Evolutionary conservation across 768 basidiomycete species (phyloP), one percentile per base, ranked within the genome.

Genomic region (Rhodosporidiobolus sp.): DNA sequence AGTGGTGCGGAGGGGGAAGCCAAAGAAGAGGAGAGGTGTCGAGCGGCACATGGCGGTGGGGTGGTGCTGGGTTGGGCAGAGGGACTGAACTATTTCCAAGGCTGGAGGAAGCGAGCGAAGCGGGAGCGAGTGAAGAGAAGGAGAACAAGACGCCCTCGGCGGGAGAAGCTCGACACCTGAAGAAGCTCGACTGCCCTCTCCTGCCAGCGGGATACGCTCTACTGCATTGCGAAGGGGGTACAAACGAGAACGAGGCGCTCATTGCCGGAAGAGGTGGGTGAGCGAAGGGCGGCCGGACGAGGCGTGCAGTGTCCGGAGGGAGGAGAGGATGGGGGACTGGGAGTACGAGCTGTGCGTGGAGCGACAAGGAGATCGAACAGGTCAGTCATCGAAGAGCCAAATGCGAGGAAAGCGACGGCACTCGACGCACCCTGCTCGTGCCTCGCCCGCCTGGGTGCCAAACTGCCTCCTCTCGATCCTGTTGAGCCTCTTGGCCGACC

Each of bases 401-500:
- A 38, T 16, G 52, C 55, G 50, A 26, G 12, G 7, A 0, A 17
- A 45, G 45, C 43, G 49, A 1, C 17, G 11, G 34, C 5, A 20
- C n/a, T n/a, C n/a, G n/a, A 63, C 70, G 45, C 48, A 62, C 70
- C 70, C 57, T 26, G 35, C 45, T n/a, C 50, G 50, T 16, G 14
- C 56, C 57, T 28, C 60, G 9, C 56, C 34, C 55, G n/a, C 57
- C 28, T 48, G 62, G 43, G 80, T 78, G 3, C 78, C 72, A 68
- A 76, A 83, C n/a, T 80, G 80, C 77, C 84, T 82, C 68, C 94
- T 85, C 67, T 90, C 89, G 76, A 94, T 82, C 79, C 87, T 86
- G 84, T 98, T 98, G 82, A 97, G 87, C 82, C 88, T 93, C 82
- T 83, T 89, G 46, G 95, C 95, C 56, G 92, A 95, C 82, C 85